Evolutionary conservation across 768 basidiomycete genomes (phyloP), one percentile per base, ranked within the genome.

Genomic region (Glaciozyma antarctica): DNA sequence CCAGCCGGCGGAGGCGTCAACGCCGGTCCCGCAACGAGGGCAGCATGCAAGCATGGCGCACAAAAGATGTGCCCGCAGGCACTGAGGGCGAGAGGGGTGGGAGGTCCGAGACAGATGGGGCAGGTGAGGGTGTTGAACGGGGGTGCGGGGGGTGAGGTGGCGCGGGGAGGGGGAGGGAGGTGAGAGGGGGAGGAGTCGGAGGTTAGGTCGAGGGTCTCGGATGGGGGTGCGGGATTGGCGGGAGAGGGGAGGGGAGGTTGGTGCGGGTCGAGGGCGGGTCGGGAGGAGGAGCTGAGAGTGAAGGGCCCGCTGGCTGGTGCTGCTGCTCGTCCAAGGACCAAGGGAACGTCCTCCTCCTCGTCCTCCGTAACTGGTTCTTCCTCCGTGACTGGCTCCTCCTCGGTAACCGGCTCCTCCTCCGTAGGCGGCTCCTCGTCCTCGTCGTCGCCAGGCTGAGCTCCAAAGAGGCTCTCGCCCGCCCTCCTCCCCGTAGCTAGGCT

Each of bases 61-160:
- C 70, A 71, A 60, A 71, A 71, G 17, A 65, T 62, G 49, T 71
- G 70, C 9, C 70, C 70, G 62, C 70, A 71, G 22, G 51, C 13
- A 15, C 67, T 71, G 49, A 68, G 62, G n/a, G 67, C 70, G 51
- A 71, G 67, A 0, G 70, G 70, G 0, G 64, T 45, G 5, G 70
- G 70, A 8, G 67, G 49, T 21, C 70, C 60, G 49, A 65, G 63
- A 44, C 70, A 71, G 62, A 71, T 71, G 16, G 70, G 69, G 61
- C 69, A 71, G 30, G 65, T 55, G 45, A 70, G 65, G n/a, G 61
- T 58, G 5, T 60, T 41, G 57, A 70, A 65, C 2, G 68, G 61
- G 38, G 55, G 62, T 19, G 48, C 62, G 60, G 12, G 3, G n/a
- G 26, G 32, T 1, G 43, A 16, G 54, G 5, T 28, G 58, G 30